A percentile compares a stretch with the other conserved stretches of the same genome.
Conservation (phyloP, 139 green algal species). For the Ettlia oleoabundans region DNA sequence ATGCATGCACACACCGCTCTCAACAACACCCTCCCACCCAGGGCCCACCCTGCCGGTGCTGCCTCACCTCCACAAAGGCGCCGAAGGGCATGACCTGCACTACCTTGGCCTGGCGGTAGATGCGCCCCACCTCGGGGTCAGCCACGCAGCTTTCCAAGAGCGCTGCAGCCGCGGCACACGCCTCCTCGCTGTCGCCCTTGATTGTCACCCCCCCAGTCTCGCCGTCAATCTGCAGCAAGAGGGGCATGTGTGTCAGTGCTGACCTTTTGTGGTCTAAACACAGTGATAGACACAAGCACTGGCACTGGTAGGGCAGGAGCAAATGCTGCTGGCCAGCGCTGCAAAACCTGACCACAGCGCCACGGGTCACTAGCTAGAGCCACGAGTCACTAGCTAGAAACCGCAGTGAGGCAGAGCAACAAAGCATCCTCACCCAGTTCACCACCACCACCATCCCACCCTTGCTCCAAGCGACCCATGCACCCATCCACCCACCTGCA, state of each 20-base stretch:
- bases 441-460: no score
- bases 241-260: neutral
- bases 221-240: constrained; percentile 16
- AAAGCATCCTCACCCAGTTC: no score
- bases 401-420: no score
- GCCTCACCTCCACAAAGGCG: constrained; percentile 65
- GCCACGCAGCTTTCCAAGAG: constrained; percentile 20
- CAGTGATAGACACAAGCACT: no score
- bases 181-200: constrained; percentile 45
- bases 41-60: neutral
- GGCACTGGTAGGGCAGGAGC: no score
- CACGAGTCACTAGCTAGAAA: no score
- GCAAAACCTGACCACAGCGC: no score
- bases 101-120: constrained; percentile 45
- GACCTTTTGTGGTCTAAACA: no score
- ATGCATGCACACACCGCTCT: neutral
- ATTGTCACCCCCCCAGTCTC: constrained; percentile 26
- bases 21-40: neutral
- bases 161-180: constrained; percentile 25
- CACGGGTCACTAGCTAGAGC: no score
- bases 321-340: no score
- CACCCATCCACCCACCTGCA: constrained; percentile 59
- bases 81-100: constrained; percentile 61
- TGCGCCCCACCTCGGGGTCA: constrained; percentile 48
- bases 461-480: neutral